Base-by-base conservation (phyloP, 192 early-diverging fungal genomes). In the Backusella parvicylindrica region DNA sequence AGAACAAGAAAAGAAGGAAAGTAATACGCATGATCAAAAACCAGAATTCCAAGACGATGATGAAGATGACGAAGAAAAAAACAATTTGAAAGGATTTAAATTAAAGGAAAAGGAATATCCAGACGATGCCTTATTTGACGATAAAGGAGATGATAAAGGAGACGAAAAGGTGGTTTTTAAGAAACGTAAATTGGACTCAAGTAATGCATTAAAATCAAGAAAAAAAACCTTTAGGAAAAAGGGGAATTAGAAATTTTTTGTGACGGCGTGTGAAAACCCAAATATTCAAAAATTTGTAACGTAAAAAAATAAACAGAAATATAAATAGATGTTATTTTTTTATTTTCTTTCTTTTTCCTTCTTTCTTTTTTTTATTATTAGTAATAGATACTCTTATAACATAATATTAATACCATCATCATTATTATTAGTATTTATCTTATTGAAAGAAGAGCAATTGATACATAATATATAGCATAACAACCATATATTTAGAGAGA, bases 51-150 rank as follows among this genome's bases (percentile, higher is more conserved):
- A 85, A 18, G 87, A 87, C 16, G 87, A 77, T 1, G 83, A 75
- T 3, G 86, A 75, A 9, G 40, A 73, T 11, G 81, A 73, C 4
- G 81, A 76, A 50, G 85, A 89, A 36, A 78, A 80, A 36, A 81
- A 86, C 31, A 79, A 87, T 47, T 37, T 89, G 49, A 69, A 75
- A 2, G 77, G 75, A 63, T 89, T 86, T 72, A 87, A 85, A 72
- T 70, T 89, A 11, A 79, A 83, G 13, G 87, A 89, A 56, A 89
- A 87, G 75, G 83, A 85, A 65, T 81, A 81, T 40, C 80, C 81
- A 12, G 60, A 68, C 8, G 47, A 49, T 26, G 36, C 72, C 11
- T 71, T 81, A 23, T 30, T 8, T 16, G 35, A 37, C 16, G 53
- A 28, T 11, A 30, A 41, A 13, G 50, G 72, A 16, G 69, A 81